These are phyloP conservation scores for Boletus rubescentipes DNA, from an alignment of 768 basidiomycete genomes.

Conservation along the genomic window DNA sequence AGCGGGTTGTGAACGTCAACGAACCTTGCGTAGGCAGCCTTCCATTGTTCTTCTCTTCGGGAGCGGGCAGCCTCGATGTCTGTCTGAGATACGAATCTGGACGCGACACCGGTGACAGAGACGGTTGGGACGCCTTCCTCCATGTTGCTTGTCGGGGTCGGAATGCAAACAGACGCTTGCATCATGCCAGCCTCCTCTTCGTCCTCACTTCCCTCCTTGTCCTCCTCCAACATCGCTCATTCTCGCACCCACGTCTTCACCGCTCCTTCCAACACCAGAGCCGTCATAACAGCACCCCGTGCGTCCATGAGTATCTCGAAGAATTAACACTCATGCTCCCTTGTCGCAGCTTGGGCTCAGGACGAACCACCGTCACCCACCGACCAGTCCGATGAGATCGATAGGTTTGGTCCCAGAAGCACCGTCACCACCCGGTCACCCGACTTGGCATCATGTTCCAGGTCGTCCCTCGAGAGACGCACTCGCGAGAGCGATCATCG, in stretches of 20 bases:
- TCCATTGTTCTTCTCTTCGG: slow-evolving; percentile 82
- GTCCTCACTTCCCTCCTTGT: slow-evolving; percentile 25
- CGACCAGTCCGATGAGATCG: slow-evolving; percentile 40
- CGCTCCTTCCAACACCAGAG: slow-evolving; percentile 44
- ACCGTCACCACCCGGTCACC: slow-evolving; percentile 44
- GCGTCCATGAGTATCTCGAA: slow-evolving; percentile 25
- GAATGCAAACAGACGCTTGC: slow-evolving; percentile 13
- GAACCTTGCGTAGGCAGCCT: slow-evolving; percentile 83
- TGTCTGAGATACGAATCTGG: slow-evolving; percentile 78
- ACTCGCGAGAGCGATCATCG: slow-evolving; percentile 32
- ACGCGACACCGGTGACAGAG: slow-evolving; percentile 70
- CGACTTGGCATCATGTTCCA: slow-evolving; percentile 50
- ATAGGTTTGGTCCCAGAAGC: slow-evolving; percentile 29
- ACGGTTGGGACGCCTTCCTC: slow-evolving; percentile 73
- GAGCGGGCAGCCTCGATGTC: slow-evolving; percentile 74
- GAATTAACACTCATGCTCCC: slow-evolving; percentile 3
- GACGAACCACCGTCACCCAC: slow-evolving; percentile 80
- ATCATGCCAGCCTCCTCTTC: slow-evolving; percentile 19
- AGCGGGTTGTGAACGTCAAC: background rate
- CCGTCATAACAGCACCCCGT: slow-evolving; percentile 73
- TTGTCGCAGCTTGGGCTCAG: slow-evolving; percentile 68
- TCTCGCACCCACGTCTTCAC: slow-evolving; percentile 27
- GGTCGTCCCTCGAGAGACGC: slow-evolving; percentile 39
- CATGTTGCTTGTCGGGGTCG: slow-evolving; percentile 39
- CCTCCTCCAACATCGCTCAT: slow-evolving; percentile 28